A percentile compares a stretch with the other conserved stretches of the same genome.
phyloP scores from a whole-genome alignment of 371 early-diverging fungal species.

The Mycotypha africana region DNA sequence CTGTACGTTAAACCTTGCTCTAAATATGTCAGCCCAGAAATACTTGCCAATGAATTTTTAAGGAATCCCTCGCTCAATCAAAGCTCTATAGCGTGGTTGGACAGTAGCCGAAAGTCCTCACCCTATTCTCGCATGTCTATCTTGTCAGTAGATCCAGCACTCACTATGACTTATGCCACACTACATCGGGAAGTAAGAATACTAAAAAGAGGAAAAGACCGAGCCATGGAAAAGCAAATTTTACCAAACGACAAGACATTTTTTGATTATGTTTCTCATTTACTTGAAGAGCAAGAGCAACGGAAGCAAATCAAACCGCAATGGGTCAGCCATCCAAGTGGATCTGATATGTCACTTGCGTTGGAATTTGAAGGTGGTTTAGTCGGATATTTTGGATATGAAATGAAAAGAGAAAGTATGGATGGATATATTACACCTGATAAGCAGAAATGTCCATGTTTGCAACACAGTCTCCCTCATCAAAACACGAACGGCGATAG shows the following conservation, averaged over 20 bases:
- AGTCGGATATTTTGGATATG: slow-evolving; percentile 91
- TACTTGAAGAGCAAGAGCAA: slow-evolving; percentile 8
- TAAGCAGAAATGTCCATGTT: slow-evolving; percentile 36
- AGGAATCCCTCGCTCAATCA: slow-evolving; percentile 2
- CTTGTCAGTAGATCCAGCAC: slow-evolving; percentile 28
- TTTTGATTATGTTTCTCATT: slow-evolving; percentile 27
- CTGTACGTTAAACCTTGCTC: slow-evolving; percentile 8
- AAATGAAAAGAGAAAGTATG: slow-evolving; percentile 83
- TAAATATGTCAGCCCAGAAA: slow-evolving; percentile 25
- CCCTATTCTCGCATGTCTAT: slow-evolving; percentile 36
- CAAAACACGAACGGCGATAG: too few relatives aligned
- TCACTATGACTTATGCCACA: slow-evolving; percentile 37
- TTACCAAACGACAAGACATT: slow-evolving; percentile 24
- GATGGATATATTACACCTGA: slow-evolving; percentile 43
- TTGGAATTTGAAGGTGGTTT: slow-evolving; percentile 76
- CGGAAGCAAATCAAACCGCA: not conserved
- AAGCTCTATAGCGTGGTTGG: slow-evolving; percentile 6
- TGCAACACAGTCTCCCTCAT: slow-evolving; percentile 14
- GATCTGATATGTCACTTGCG: not conserved
- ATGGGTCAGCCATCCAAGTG: not conserved
- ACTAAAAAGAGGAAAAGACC: not conserved
- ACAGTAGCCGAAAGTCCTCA: slow-evolving; percentile 22
- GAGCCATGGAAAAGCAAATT: not conserved
- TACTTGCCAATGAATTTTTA: slow-evolving; percentile 17
- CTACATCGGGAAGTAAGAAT: slow-evolving; percentile 19